These are phyloP conservation scores for Colletotrichum sidae DNA, from an alignment of 2,329 filamentous ascomycete genomes.

Conservation along the genomic window DNA sequence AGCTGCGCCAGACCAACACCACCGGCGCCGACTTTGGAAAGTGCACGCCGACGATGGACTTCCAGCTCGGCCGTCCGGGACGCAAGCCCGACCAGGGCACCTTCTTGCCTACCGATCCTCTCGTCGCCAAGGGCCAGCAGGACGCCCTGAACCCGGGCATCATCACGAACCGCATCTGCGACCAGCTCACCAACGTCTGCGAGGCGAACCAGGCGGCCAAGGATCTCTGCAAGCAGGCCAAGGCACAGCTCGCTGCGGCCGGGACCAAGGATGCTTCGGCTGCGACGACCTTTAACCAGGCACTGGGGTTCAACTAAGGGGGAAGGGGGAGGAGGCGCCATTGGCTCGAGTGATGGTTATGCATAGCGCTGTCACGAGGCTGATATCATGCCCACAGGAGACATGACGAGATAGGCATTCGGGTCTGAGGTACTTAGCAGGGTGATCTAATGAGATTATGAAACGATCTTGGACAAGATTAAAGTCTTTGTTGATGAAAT, in stretches of 20 bases:
- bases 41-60: constrained; percentile 65
- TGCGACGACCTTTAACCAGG: constrained; percentile 60
- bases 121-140: constrained; percentile 65
- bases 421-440: no score
- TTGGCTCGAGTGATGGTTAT: no score
- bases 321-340: not conserved
- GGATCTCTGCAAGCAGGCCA: constrained; percentile 58
- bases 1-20: constrained; percentile 31
- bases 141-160: constrained; percentile 73
- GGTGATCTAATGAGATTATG: no score
- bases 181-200: constrained; percentile 71
- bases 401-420: no score
- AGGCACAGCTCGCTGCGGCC: constrained; percentile 61
- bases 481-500: no score
- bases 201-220: constrained; percentile 66
- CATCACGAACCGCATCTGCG: constrained; percentile 72
- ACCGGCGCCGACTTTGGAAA: constrained; percentile 58
- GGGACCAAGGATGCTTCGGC: constrained; percentile 62
- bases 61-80: constrained; percentile 64
- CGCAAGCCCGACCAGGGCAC: constrained; percentile 65
- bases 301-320: constrained; percentile 53
- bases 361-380: no score
- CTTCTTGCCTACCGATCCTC: constrained; percentile 67
- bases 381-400: no score
- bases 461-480: no score